A percentile compares a stretch with the other conserved stretches of the same genome.
Evolutionary conservation across 2,329 filamentous ascomycete genomes (phyloP).

Genomic region (Pyrenophora graminea): DNA sequence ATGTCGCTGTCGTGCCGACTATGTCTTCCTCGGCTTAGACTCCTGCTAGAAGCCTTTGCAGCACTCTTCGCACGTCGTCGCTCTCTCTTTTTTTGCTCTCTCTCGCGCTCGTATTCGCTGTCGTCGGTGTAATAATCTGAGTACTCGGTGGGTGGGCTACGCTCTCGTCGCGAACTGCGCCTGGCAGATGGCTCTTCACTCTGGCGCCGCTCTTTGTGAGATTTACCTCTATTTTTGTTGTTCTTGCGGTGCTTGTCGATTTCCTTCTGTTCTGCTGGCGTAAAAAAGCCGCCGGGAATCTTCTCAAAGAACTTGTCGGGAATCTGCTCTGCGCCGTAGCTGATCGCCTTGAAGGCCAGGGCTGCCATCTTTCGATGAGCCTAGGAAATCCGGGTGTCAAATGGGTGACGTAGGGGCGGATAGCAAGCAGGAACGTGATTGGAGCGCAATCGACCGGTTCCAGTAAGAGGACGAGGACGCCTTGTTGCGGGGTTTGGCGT

Average conservation of each 20-base stretch:
- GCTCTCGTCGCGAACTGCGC: constrained; percentile 33
- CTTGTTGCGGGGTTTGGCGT: constrained; percentile 31
- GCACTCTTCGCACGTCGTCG: constrained; percentile 35
- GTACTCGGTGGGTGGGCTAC: constrained; percentile 32
- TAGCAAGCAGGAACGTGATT: constrained; percentile 36
- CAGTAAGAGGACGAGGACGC: constrained; percentile 19
- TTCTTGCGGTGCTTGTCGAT: constrained; percentile 26
- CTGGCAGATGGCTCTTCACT: constrained; percentile 20
- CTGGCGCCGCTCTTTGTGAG: constrained; percentile 20
- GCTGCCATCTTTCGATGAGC: constrained; percentile 37
- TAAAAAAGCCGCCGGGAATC: constrained; percentile 46
- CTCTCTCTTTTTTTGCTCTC: constrained; percentile 27
- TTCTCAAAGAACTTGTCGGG: constrained; percentile 46
- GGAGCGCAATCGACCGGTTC: constrained; percentile 24
- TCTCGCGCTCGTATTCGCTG: constrained; percentile 35
- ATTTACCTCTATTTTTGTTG: constrained; percentile 23
- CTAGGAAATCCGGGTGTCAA: constrained; percentile 32
- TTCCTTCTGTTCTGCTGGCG: constrained; percentile 35
- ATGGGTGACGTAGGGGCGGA: constrained; percentile 39
- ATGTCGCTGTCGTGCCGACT: constrained; percentile 27
- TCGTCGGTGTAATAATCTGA: constrained; percentile 39
- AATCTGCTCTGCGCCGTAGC: constrained; percentile 45
- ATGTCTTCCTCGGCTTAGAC: constrained; percentile 36
- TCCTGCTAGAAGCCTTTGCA: constrained; percentile 30
- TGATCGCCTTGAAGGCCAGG: constrained; percentile 46